Base-by-base conservation (phyloP, 495 filamentous ascomycete species). In the Xylaria bambusicola region DNA sequence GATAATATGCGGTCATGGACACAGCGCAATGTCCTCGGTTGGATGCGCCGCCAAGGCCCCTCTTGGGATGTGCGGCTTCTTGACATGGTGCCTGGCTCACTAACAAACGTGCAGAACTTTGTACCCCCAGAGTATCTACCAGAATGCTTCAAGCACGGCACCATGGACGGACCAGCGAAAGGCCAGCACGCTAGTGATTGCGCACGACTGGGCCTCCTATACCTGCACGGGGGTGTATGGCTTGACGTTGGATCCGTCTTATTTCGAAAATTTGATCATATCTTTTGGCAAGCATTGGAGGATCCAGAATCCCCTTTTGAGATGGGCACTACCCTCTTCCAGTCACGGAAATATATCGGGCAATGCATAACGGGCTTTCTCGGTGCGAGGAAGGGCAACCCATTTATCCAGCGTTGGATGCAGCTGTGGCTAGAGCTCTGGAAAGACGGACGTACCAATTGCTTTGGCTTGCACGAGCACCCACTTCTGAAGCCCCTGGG, bases 281-380 rank as follows among this genome's bases (percentile, higher is more conserved):
- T 74, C 54, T 72, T 69, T 51, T 74, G 73, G 73, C 61, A 52
- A 18, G 58, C 62, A 40, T 51, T 76, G n/a, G 68, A 60, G 53
- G 73, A 76, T 52, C 58, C 66, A 0, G 33, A 0, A 1, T 59
- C 56, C 10, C 71, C 70, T 1, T 76, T 64, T 52, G 63, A 64
- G 29, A 62, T 74, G 23, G 56, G 52, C 5, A 47, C 47, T 10
- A 63, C 69, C 18, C 61, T 66, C 38, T 47, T 69, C 56, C 20
- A 36, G 1, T 21, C 27, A 0, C 46, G 52, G 20, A 35, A 47
- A n/a, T 61, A 62, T 24, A 52, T 35, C 2, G 57, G 54, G 18
- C 35, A 56, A 18, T 68, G 69, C 23, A 47, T 60, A 20, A 76
- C 72, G 42, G 66, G 69, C 23, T 74, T 74, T 40, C 58, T 76